A percentile compares a stretch with the other conserved stretches of the same genome.
phyloP scores from a whole-genome alignment of 257 asterid genomes.

The Ligustrum vulgare region DNA sequence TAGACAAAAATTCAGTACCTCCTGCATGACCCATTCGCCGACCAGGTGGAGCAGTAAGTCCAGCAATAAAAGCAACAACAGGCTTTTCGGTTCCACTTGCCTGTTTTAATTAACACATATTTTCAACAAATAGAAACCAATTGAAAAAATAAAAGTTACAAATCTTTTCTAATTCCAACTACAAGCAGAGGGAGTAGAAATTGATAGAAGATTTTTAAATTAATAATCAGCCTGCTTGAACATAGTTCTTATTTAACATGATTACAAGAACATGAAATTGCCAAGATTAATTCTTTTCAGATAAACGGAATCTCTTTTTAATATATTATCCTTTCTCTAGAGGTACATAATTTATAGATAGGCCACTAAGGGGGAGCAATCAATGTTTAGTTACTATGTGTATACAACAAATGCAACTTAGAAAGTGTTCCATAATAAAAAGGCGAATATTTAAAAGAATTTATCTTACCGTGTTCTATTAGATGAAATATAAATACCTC shows the following conservation, averaged over 20 bases:
- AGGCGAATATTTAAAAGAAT: no score
- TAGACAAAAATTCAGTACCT: slow-evolving; percentile 49
- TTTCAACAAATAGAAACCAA: slow-evolving; percentile 12
- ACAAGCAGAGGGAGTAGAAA: neutral
- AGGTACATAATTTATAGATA: no score
- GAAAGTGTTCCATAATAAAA: neutral
- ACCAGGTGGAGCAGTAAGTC: slow-evolving; percentile 99
- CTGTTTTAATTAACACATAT: slow-evolving; percentile 36
- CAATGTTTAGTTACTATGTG: neutral
- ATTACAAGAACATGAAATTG: no score
- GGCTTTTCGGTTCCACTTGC: slow-evolving; percentile 95
- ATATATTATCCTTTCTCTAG: no score
- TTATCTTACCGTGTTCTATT: no score
- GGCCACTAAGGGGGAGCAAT: no score
- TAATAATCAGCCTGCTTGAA: slow-evolving; percentile 1
- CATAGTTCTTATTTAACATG: neutral
- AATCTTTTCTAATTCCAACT: neutral
- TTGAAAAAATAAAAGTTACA: slow-evolving; percentile 10
- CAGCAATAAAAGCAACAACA: slow-evolving; percentile 92
- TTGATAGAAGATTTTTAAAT: neutral
- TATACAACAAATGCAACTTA: neutral
- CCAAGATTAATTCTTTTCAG: no score
- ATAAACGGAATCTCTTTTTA: no score
- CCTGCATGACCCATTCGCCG: slow-evolving; percentile 99
- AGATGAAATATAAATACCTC: no score